Conservation (phyloP, 208 protist genomes). For the Trichomonas gallinae region DNA sequence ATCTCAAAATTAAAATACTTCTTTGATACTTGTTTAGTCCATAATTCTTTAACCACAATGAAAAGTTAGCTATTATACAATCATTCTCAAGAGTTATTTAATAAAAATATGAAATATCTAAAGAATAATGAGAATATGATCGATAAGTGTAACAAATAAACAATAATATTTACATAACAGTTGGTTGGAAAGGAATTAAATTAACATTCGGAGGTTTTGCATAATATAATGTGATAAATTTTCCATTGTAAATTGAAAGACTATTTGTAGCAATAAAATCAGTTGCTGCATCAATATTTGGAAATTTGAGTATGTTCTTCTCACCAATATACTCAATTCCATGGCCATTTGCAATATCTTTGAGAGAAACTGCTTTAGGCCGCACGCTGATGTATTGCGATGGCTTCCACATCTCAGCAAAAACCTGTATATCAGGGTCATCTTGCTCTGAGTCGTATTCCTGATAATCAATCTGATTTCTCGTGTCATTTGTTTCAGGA, state of each 20-base stretch:
- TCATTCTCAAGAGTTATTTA: too few species aligned
- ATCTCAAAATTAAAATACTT: too few species aligned
- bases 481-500: neutral
- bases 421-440: neutral
- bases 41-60: too few species aligned
- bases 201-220: neutral
- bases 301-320: neutral
- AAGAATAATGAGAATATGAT: too few species aligned
- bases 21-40: too few species aligned
- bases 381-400: neutral
- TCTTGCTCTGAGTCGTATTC: neutral
- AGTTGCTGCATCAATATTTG: neutral
- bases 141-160: too few species aligned
- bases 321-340: neutral
- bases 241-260: neutral
- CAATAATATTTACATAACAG: neutral
- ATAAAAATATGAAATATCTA: too few species aligned
- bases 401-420: neutral
- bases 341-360: neutral
- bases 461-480: neutral
- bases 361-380: neutral
- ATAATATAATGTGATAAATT: neutral
- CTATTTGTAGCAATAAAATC: neutral
- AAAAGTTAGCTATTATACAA: too few species aligned
- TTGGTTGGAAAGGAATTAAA: neutral